Conservation (phyloP, 306 rosid species). For the Cicer bijugum region DNA sequence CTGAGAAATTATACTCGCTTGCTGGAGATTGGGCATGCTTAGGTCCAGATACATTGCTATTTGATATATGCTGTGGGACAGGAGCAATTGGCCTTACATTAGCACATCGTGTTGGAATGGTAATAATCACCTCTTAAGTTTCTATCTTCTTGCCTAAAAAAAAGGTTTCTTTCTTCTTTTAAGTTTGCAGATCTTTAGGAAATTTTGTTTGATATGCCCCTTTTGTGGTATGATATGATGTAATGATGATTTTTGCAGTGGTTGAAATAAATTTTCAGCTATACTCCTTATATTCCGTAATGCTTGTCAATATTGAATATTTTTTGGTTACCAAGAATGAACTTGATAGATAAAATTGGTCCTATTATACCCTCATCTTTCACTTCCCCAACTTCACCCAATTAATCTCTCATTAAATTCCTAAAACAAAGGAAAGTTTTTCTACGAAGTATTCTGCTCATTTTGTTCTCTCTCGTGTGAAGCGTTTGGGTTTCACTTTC, state of each 20-base stretch:
- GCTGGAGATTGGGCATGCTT: conserved; percentile 98
- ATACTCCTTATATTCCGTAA: no score
- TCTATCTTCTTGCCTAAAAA: not conserved
- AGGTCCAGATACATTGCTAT: conserved; percentile 87
- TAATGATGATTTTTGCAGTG: conserved; percentile 26
- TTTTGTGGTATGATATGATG: conserved; percentile 26
- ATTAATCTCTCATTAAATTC: no score
- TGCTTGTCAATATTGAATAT: no score
- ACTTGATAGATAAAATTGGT: no score
- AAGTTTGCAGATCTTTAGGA: conserved; percentile 15
- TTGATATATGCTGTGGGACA: conserved; percentile 96
- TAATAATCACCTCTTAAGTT: conserved; percentile 59
- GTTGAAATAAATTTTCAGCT: conserved; percentile 15
- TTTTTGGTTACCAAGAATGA: no score
- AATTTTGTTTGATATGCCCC: conserved; percentile 13
- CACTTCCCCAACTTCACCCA: no score
- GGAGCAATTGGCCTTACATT: conserved; percentile 98
- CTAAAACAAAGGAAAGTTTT: no score
- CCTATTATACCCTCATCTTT: no score
- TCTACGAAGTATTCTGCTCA: no score
- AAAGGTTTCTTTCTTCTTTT: not conserved
- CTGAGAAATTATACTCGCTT: conserved; percentile 92
- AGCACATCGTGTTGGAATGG: conserved; percentile 96
- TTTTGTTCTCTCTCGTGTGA: no score
- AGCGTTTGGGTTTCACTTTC: no score